Evolutionary conservation across 176 grass and related monocot genomes (phyloP).

Genomic region (Carex kokanica): DNA sequence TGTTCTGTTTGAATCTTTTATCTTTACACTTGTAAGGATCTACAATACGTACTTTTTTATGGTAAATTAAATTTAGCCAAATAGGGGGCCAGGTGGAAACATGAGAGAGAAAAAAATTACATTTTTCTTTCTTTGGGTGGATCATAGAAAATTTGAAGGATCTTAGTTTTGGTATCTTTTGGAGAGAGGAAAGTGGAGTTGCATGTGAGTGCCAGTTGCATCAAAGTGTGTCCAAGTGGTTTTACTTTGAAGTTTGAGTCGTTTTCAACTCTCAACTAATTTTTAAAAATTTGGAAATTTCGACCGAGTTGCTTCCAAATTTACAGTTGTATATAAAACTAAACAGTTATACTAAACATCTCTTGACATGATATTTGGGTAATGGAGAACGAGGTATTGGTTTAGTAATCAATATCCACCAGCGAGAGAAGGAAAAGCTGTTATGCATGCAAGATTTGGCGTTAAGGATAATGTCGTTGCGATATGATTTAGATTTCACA

Average conservation of each 20-base stretch:
- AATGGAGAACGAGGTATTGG: too few relatives aligned
- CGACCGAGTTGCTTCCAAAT: not conserved
- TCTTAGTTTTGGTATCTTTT: conserved; percentile 25
- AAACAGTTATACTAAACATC: too few relatives aligned
- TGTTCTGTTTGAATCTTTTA: too few relatives aligned
- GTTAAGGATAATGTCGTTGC: too few relatives aligned
- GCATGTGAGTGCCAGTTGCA: conserved; percentile 27
- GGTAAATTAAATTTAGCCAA: not conserved
- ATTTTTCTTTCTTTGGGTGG: not conserved
- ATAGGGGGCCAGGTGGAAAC: not conserved
- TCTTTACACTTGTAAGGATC: not conserved
- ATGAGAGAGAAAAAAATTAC: not conserved
- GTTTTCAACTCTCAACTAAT: not conserved
- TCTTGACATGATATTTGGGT: too few relatives aligned
- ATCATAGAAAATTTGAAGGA: conserved; percentile 18
- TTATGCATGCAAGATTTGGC: too few relatives aligned
- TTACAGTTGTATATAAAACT: too few relatives aligned
- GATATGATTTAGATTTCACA: too few relatives aligned
- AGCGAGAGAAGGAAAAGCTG: too few relatives aligned
- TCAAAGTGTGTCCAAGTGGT: conserved; percentile 23
- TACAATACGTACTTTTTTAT: not conserved
- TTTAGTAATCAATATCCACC: too few relatives aligned
- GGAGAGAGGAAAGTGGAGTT: conserved; percentile 27
- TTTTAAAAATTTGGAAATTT: not conserved
- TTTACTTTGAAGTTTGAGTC: conserved; percentile 14